phyloP scores from a whole-genome alignment of 73 alveolate genomes.

The Tetrahymena thermophila region DNA sequence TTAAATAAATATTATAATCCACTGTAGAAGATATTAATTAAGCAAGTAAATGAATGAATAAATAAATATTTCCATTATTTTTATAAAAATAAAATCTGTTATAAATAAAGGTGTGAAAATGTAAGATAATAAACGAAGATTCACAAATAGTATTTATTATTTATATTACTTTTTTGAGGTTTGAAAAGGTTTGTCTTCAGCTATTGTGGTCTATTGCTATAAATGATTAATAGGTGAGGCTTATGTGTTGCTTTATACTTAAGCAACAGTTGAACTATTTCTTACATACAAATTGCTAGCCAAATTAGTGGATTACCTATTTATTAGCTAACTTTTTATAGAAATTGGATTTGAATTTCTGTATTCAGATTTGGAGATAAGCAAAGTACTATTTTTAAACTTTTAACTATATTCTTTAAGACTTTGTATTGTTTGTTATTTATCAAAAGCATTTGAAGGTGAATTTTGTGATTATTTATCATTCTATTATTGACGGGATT shows the following conservation, averaged over 20 bases:
- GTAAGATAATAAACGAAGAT: too few species aligned
- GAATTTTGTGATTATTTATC: neutral
- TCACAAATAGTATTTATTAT: too few species aligned
- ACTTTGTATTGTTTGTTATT: neutral
- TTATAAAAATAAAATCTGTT: too few species aligned
- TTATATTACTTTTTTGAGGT: neutral
- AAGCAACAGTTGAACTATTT: neutral
- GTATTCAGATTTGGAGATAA: neutral
- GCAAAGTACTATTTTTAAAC: neutral
- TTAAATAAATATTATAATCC: too few species aligned
- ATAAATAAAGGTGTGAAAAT: too few species aligned
- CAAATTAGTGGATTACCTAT: neutral
- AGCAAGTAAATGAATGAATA: too few species aligned
- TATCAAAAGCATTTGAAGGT: neutral
- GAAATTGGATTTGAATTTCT: neutral
- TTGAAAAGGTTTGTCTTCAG: neutral
- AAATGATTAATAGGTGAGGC: too few species aligned
- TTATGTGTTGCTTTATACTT: neutral
- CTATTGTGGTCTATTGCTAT: too few species aligned
- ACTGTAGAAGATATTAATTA: too few species aligned
- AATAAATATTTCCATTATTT: too few species aligned
- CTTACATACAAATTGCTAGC: neutral
- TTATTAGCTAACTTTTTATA: neutral
- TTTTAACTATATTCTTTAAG: neutral
- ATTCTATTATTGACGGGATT: neutral